Evolutionary conservation across 345 rosid species (phyloP), one percentile per base, ranked within the genome.

Genomic region (Salix caprea): DNA sequence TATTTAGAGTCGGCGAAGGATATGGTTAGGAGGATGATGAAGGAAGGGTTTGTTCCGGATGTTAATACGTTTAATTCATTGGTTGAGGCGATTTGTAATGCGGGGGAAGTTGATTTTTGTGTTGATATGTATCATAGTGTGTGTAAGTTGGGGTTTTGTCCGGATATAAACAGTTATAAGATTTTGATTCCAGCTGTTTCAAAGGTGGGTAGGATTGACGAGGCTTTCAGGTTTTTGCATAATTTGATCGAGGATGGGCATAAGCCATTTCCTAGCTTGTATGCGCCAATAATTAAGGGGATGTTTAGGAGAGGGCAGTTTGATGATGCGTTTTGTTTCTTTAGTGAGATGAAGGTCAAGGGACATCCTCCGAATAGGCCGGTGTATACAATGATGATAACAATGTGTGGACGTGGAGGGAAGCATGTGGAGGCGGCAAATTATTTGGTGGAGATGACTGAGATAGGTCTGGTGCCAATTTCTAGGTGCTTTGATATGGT

Each of bases 401-500:
- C 96, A 6, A 85, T 93, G 96, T 90, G 97, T 74, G 96, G 96
- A 9, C 93, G 94, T 2, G 97, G 96, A 67, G 98, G 97, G 77
- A 93, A 87, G 65, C 89, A 82, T 24, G 85, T 95, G 65, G 98
- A 90, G 74, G 97, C 94, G 0, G 94, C 92, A 15, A 93, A 90
- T 79, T 96, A 89, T 81, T 84, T 93, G 91, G 79, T 88, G 71
- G 98, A 93, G 85, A 93, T 93, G 99, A 89, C 92, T 19, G 98
- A 93, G 85, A 81, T 89, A 83, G 98, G 99, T 74, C 78, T 93
- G 88, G 82, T 75, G 7, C 98, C 96, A 0, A 91, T 93, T 60
- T 87, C 97, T 2, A 81, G 96, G 79, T 93, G 99, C 82, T 96
- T 91, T 78, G 97, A 96, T 88, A 75, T 91, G 92, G 94, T 96